phyloP scores from a whole-genome alignment of 768 basidiomycete genomes.

The Lentinula sp. region DNA sequence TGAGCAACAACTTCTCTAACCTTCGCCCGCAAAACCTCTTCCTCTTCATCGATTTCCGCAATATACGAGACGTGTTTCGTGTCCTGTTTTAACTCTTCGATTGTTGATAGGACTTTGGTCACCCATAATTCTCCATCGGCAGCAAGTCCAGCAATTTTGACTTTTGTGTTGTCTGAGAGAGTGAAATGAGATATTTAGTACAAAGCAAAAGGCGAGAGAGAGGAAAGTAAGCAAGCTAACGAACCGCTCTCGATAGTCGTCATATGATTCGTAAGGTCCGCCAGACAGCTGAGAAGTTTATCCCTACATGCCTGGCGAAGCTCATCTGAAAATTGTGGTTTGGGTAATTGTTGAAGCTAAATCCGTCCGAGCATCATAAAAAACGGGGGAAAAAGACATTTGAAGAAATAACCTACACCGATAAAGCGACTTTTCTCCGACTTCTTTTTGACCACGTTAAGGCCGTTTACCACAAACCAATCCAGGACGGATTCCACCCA shows the following conservation, averaged over 20 bases:
- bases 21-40: constrained; percentile 36
- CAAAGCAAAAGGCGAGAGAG: background rate
- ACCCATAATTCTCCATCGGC: constrained; percentile 80
- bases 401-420: constrained; percentile 42
- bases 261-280: constrained; percentile 62
- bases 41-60: constrained; percentile 50
- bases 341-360: constrained; percentile 59
- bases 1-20: constrained; percentile 35
- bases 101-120: constrained; percentile 51
- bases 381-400: background rate
- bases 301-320: constrained; percentile 61
- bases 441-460: constrained; percentile 73
- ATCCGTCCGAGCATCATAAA: background rate
- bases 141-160: constrained; percentile 54
- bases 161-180: constrained; percentile 34
- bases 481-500: constrained; percentile 75
- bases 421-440: constrained; percentile 54
- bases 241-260: constrained; percentile 38
- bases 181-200: background rate
- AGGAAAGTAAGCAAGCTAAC: background rate
- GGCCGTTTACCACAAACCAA: constrained; percentile 77
- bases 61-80: constrained; percentile 58
- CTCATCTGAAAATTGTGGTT: constrained; percentile 67
- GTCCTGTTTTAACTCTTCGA: constrained; percentile 56
- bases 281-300: constrained; percentile 67